A percentile compares a stretch with the other conserved stretches of the same genome.
Evolutionary conservation across 257 asterid species (phyloP).

Genomic region (Scutellaria galericulata): DNA sequence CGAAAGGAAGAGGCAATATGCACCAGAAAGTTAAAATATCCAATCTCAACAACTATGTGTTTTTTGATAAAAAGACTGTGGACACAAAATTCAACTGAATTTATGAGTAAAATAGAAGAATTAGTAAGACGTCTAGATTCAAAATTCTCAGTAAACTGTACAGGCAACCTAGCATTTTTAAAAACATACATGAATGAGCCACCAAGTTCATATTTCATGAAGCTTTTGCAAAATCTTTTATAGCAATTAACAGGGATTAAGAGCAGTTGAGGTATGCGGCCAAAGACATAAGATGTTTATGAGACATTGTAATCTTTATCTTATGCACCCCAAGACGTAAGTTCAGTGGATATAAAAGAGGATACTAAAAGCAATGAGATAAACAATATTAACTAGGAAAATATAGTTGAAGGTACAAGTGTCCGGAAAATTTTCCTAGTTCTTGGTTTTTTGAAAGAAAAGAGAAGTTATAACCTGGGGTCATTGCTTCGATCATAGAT

Average conservation of each 20-base stretch:
- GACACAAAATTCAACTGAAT: conserved; percentile 19
- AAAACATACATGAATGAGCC: conserved; percentile 5
- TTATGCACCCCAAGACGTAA: background rate
- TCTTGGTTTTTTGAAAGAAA: background rate
- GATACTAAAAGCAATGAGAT: conserved; percentile 3
- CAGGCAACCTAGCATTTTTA: conserved; percentile 17
- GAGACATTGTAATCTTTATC: conserved; percentile 11
- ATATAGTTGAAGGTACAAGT: conserved; percentile 20
- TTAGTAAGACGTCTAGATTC: background rate
- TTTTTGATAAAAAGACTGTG: conserved; percentile 12
- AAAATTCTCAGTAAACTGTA: conserved; percentile 17
- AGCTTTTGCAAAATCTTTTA: background rate
- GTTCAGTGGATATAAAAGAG: conserved; percentile 9
- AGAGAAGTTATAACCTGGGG: conserved; percentile 60
- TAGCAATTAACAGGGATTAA: conserved; percentile 12
- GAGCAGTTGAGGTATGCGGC: conserved; percentile 14
- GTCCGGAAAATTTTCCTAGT: background rate
- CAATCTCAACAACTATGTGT: background rate
- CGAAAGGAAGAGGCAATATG: conserved; percentile 27
- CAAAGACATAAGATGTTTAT: conserved; percentile 22
- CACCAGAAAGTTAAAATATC: conserved; percentile 9
- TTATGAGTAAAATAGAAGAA: background rate
- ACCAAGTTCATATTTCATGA: background rate
- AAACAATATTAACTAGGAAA: conserved; percentile 5
- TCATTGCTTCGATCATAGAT: conserved; percentile 95